phyloP scores from a whole-genome alignment of 805 yeast genomes.

The Metschnikowia reukaufii region DNA sequence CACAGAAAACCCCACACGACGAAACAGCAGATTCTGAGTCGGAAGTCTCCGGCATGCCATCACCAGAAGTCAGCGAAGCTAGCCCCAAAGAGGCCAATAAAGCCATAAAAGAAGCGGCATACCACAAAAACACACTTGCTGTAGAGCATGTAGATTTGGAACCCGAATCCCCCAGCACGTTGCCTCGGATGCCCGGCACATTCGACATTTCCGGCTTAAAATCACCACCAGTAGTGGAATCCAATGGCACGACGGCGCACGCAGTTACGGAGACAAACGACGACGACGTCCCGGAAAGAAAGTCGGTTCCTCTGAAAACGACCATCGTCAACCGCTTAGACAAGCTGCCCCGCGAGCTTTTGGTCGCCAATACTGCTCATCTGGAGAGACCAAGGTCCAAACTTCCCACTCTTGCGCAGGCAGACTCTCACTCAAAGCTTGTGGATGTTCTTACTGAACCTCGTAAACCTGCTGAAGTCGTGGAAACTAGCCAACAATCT shows the following conservation, averaged over 20 bases:
- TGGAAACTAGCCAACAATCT: neutral
- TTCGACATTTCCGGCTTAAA: slow-evolving; percentile 47
- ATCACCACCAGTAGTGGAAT: neutral
- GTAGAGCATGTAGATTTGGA: neutral
- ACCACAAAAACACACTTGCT: neutral
- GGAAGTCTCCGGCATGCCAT: slow-evolving; percentile 1
- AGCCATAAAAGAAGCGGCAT: neutral
- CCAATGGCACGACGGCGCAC: neutral
- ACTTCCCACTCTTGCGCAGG: neutral
- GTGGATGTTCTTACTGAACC: neutral
- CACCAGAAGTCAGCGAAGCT: neutral
- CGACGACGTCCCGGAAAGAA: no score
- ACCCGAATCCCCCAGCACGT: slow-evolving; percentile 9
- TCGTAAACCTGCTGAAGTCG: neutral
- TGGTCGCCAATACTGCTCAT: neutral
- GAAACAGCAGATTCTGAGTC: neutral
- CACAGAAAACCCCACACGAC: neutral
- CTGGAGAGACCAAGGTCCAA: neutral
- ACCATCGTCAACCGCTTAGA: neutral
- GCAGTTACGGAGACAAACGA: no score
- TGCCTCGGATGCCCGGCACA: slow-evolving; percentile 48
- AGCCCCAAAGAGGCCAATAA: neutral
- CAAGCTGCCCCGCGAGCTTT: neutral
- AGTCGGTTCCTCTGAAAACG: neutral
- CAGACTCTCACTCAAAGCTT: neutral